Evolutionary conservation across 2,329 filamentous ascomycete species (phyloP).

Genomic region (Tolypocladium inflatum): DNA sequence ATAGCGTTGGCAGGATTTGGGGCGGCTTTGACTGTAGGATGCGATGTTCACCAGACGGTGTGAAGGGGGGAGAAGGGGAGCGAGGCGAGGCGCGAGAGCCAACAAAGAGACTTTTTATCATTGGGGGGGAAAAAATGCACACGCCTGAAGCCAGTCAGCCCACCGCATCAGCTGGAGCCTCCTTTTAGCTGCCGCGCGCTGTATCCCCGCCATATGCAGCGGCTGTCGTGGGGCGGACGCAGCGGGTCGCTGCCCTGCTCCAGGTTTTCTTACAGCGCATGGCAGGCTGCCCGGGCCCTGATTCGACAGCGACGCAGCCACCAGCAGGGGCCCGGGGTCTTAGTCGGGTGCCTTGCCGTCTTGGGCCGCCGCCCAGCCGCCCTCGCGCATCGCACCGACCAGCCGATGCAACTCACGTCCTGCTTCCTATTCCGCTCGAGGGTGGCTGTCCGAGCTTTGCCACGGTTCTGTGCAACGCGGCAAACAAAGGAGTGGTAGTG

Average conservation of each 20-base stretch:
- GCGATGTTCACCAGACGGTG: slow-evolving; percentile 7
- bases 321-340: background rate
- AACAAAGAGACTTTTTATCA: background rate
- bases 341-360: background rate
- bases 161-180: background rate
- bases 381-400: background rate
- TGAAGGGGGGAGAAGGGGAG: slow-evolving; percentile 2
- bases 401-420: background rate
- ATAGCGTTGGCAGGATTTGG: slow-evolving; percentile 7
- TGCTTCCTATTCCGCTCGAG: too few relatives aligned
- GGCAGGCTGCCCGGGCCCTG: background rate
- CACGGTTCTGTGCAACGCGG: background rate
- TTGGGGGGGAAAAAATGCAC: background rate
- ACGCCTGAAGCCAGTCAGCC: background rate
- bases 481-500: background rate
- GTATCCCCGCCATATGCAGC: background rate
- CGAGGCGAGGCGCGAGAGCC: background rate
- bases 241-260: background rate
- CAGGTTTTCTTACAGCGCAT: background rate
- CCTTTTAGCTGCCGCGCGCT: background rate
- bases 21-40: slow-evolving; percentile 5
- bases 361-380: too few relatives aligned
- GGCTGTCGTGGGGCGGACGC: background rate
- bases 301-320: background rate
- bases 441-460: background rate